Percentiles rank a stretch among this genome's conserved stretches.
Conservation (phyloP, 192 early-diverging fungal genomes). For the Kappamyces sp. region DNA sequence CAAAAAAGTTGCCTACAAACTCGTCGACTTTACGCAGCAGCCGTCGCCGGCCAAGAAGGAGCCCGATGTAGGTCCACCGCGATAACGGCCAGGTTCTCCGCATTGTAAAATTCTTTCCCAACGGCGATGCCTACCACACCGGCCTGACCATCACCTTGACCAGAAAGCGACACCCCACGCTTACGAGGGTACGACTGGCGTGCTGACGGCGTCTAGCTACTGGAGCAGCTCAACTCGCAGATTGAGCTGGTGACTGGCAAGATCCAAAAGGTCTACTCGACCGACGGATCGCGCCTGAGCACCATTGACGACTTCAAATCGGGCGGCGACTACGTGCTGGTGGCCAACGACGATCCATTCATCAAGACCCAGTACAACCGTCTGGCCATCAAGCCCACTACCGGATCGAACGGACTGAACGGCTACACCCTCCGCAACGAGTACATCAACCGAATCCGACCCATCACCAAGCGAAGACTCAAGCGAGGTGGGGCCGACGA, state of each 20-base stretch:
- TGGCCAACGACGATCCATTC: conserved; percentile 40
- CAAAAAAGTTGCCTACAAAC: conserved; percentile 27
- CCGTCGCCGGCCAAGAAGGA: conserved; percentile 9
- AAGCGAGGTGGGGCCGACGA: background rate
- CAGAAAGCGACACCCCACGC: conserved; percentile 28
- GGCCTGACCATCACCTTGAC: conserved; percentile 38
- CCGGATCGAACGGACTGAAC: background rate
- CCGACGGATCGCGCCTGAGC: conserved; percentile 18
- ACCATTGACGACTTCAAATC: conserved; percentile 22
- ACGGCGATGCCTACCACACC: conserved; percentile 45
- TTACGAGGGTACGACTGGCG: conserved; percentile 31
- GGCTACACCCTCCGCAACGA: conserved; percentile 5
- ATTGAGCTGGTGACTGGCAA: conserved; percentile 29
- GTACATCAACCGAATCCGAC: conserved; percentile 11
- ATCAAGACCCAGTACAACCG: conserved; percentile 36
- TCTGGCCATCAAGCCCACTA: conserved; percentile 1
- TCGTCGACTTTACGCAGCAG: conserved; percentile 12
- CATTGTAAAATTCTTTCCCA: conserved; percentile 41
- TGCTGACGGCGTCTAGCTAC: conserved; percentile 18
- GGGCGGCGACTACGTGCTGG: conserved; percentile 34
- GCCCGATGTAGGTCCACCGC: background rate
- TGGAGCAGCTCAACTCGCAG: conserved; percentile 41
- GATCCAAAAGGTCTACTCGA: conserved; percentile 31
- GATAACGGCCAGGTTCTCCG: conserved; percentile 5
- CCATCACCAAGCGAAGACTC: conserved; percentile 11